These are phyloP conservation scores for Stenogyne calaminthoides DNA, from an alignment of 305 asterid species.

Conservation along the genomic window DNA sequence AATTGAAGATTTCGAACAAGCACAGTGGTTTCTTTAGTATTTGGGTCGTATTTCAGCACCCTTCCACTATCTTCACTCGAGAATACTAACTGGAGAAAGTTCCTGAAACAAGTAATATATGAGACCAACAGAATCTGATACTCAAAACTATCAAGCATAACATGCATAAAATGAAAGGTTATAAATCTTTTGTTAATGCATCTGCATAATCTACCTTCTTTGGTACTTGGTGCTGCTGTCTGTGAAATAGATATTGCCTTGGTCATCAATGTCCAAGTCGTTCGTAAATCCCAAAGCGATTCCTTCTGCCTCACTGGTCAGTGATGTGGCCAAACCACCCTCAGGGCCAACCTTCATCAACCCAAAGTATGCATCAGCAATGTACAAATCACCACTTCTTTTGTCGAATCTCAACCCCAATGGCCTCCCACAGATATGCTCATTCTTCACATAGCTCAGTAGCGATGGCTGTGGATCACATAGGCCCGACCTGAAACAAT, in stretches of 20 bases:
- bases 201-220: slow-evolving; percentile 57
- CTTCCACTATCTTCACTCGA: slow-evolving; percentile 83
- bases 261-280: slow-evolving; percentile 78
- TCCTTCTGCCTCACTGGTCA: slow-evolving; percentile 80
- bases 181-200: neutral
- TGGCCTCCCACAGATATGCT: slow-evolving; percentile 97
- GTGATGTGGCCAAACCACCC: slow-evolving; percentile 86
- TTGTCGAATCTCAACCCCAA: slow-evolving; percentile 84
- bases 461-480: slow-evolving; percentile 72
- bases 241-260: slow-evolving; percentile 82
- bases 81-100: slow-evolving; percentile 74
- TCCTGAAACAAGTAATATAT: slow-evolving; percentile 48
- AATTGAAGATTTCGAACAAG: slow-evolving; percentile 72
- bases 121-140: slow-evolving; percentile 11
- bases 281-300: slow-evolving; percentile 75
- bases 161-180: neutral
- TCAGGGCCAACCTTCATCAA: slow-evolving; percentile 90
- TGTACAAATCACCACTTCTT: slow-evolving; percentile 76
- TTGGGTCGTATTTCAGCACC: slow-evolving; percentile 70
- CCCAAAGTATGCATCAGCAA: slow-evolving; percentile 95
- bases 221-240: slow-evolving; percentile 82
- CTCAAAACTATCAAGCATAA: neutral
- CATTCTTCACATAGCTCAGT: slow-evolving; percentile 62
- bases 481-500: slow-evolving; percentile 57
- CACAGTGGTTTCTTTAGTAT: slow-evolving; percentile 69